phyloP scores from a whole-genome alignment of 2,329 filamentous ascomycete species.

The Hypoxylon sp. region DNA sequence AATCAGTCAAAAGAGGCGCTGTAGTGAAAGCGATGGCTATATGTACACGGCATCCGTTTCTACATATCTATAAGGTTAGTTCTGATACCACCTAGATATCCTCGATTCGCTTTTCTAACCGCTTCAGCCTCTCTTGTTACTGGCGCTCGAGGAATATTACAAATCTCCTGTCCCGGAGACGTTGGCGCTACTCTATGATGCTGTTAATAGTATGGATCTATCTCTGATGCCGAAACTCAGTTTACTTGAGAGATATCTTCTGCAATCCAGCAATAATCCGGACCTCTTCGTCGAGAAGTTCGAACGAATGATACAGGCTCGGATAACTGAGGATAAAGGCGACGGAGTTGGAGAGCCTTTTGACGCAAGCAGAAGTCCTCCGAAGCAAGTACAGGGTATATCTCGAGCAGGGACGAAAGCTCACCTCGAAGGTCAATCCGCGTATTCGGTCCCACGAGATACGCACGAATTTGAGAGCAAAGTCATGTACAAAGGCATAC shows the following conservation, averaged over 20 bases:
- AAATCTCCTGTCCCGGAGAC: constrained; percentile 91
- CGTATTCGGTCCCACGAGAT: constrained; percentile 87
- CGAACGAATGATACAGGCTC: constrained; percentile 90
- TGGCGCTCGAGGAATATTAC: constrained; percentile 97
- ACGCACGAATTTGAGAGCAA: constrained; percentile 98
- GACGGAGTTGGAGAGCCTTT: constrained; percentile 61
- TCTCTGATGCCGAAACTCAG: constrained; percentile 92
- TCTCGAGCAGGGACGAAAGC: constrained; percentile 75
- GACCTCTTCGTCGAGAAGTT: constrained; percentile 99
- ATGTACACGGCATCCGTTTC: constrained; percentile 95
- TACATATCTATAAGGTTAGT: constrained; percentile 96
- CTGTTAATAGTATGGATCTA: constrained; percentile 96
- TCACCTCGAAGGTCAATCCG: constrained; percentile 72
- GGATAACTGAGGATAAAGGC: constrained; percentile 76
- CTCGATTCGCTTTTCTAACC: constrained; percentile 37
- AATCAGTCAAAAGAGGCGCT: constrained; percentile 90
- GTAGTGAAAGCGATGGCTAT: constrained; percentile 99
- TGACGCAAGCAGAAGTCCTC: constrained; percentile 66
- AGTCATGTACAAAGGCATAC: constrained; percentile 96
- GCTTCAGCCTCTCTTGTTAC: constrained; percentile 82
- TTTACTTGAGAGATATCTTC: constrained; percentile 84
- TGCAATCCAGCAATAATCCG: constrained; percentile 93
- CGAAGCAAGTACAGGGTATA: constrained; percentile 63
- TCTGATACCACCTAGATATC: neutral
- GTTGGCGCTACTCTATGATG: constrained; percentile 87